Conservation (phyloP, 2,329 filamentous ascomycete species). For the Penicillium sp. region DNA sequence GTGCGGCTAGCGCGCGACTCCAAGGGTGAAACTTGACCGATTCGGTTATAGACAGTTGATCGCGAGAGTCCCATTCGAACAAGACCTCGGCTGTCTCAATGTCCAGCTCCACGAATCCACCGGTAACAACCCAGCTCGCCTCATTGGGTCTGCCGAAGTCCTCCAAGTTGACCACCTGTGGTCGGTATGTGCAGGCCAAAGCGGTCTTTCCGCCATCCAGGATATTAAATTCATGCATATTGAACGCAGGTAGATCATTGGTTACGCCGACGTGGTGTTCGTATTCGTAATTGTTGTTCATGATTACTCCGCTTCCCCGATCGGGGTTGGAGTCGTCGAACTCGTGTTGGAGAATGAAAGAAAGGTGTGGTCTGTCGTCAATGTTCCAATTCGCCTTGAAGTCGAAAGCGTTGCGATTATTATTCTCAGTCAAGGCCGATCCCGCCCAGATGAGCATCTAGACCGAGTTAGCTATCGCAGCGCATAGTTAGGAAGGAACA, state of each 20-base stretch:
- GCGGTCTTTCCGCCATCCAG: constrained; percentile 27
- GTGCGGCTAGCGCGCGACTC: background rate
- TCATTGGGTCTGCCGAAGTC: constrained; percentile 21
- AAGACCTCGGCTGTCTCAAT: constrained; percentile 22
- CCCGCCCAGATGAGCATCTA: constrained; percentile 45
- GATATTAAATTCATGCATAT: constrained; percentile 37
- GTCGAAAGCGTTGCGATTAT: constrained; percentile 43
- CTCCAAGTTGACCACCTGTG: constrained; percentile 13
- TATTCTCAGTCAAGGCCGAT: constrained; percentile 38
- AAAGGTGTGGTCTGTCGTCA: constrained; percentile 41
- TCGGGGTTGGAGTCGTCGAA: constrained; percentile 36
- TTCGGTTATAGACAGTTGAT: constrained; percentile 22
- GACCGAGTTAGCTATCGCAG: background rate
- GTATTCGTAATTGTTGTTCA: constrained; percentile 44
- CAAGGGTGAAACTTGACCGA: constrained; percentile 2
- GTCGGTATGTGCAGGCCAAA: constrained; percentile 18
- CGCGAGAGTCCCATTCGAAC: constrained; percentile 30
- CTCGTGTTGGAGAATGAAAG: constrained; percentile 35
- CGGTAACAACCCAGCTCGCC: constrained; percentile 21
- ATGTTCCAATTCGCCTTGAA: constrained; percentile 42
- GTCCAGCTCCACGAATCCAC: constrained; percentile 31
- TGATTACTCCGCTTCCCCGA: constrained; percentile 44
- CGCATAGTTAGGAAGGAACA: constrained; percentile 4
- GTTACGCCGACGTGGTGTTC: constrained; percentile 34
- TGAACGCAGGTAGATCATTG: constrained; percentile 20